phyloP scores from a whole-genome alignment of 805 yeast genomes.

The Candida ipomoeae region DNA sequence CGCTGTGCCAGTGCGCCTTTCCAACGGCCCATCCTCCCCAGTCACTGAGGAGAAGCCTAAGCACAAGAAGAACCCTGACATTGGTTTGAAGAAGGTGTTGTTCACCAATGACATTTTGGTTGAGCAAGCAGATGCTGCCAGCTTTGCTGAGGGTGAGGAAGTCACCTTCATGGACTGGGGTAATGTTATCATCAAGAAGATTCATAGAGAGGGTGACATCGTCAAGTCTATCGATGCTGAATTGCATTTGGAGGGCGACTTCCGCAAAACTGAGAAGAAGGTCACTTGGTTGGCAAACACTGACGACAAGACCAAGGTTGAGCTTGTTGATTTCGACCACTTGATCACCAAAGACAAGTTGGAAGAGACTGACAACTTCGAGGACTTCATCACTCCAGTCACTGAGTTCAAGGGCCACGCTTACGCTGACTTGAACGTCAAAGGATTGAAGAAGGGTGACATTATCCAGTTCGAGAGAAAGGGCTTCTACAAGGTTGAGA shows the following conservation, averaged over 20 bases:
- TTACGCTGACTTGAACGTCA: slow-evolving; percentile 74
- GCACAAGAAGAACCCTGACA: slow-evolving; percentile 91
- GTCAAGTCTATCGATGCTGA: slow-evolving; percentile 69
- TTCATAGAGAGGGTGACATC: slow-evolving; percentile 55
- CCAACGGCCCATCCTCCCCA: slow-evolving; percentile 64
- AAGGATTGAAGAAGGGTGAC: slow-evolving; percentile 76
- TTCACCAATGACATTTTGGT: slow-evolving; percentile 60
- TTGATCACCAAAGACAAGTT: slow-evolving; percentile 91
- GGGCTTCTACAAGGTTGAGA: slow-evolving; percentile 88
- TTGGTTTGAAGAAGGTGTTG: slow-evolving; percentile 79
- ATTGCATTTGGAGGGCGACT: slow-evolving; percentile 90
- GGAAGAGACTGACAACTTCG: slow-evolving; percentile 91
- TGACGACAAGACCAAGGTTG: slow-evolving; percentile 64
- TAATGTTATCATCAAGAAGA: slow-evolving; percentile 73
- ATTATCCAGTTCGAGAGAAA: slow-evolving; percentile 94
- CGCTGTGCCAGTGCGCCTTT: slow-evolving; percentile 65
- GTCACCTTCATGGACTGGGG: slow-evolving; percentile 99
- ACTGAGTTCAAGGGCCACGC: slow-evolving; percentile 82
- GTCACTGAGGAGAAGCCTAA: slow-evolving; percentile 73
- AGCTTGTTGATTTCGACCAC: slow-evolving; percentile 88
- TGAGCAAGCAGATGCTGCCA: slow-evolving; percentile 81
- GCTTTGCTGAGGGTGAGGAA: slow-evolving; percentile 76
- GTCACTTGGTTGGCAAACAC: slow-evolving; percentile 92
- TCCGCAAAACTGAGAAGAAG: slow-evolving; percentile 93
- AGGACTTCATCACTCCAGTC: slow-evolving; percentile 81